phyloP scores from a whole-genome alignment of 176 grass and related monocot species.

The Carex cristatella region DNA sequence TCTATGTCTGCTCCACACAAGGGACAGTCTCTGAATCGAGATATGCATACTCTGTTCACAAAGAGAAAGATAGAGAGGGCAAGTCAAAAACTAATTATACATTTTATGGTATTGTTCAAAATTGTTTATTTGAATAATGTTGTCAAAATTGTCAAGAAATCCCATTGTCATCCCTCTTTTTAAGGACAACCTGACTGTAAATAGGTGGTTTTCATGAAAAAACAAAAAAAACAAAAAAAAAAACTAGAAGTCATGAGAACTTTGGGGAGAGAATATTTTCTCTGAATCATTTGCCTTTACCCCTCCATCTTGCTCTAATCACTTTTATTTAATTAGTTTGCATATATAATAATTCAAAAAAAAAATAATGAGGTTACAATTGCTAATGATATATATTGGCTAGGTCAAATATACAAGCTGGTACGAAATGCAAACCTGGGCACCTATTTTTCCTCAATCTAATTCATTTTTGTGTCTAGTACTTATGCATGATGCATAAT shows the following conservation, averaged over 20 bases:
- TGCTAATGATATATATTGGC: not conserved
- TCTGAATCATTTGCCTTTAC: not conserved
- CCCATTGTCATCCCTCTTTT: not conserved
- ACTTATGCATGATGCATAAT: not conserved
- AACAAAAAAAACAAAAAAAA: not conserved
- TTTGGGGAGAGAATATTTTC: not conserved
- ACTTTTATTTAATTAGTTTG: not conserved
- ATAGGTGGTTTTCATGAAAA: not conserved
- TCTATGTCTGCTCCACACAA: constrained; percentile 90
- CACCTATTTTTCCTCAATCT: not conserved
- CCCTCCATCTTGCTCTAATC: not conserved
- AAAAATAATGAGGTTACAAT: not conserved
- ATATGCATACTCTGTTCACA: constrained; percentile 68
- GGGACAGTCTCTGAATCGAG: constrained; percentile 79
- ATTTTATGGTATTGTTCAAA: not conserved
- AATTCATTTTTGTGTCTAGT: not conserved
- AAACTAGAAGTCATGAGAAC: not conserved
- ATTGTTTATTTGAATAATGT: not conserved
- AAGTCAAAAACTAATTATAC: not conserved
- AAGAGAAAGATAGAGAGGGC: not conserved
- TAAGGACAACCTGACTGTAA: too few species aligned
- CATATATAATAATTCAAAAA: not conserved
- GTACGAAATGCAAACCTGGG: not conserved
- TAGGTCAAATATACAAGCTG: not conserved
- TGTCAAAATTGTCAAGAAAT: not conserved